These are phyloP conservation scores for Flaveria bidentis DNA, from an alignment of 129 eudicot genomes.

Conservation along the genomic window DNA sequence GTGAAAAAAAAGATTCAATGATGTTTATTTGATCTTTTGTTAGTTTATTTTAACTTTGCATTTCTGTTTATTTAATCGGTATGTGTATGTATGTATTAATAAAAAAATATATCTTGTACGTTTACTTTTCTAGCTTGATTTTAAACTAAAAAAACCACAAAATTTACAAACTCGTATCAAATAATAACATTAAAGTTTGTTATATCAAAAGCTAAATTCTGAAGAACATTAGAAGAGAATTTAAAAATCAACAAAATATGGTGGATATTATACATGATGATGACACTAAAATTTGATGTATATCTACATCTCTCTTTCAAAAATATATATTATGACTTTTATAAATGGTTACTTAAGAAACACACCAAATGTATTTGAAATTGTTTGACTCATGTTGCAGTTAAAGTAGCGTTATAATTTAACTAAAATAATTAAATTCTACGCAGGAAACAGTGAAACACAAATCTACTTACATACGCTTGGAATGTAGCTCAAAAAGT, in stretches of 20 bases:
- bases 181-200: no score
- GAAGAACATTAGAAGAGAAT: no score
- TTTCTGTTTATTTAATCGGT: no score
- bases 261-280: not conserved
- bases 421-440: not conserved
- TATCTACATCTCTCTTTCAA: not conserved
- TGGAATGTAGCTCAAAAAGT: constrained; percentile 34
- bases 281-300: not conserved
- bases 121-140: no score
- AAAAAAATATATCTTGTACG: no score
- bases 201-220: no score
- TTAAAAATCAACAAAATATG: not conserved
- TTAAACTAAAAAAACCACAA: no score
- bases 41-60: no score
- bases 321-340: not conserved
- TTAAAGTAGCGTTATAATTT: constrained; percentile 1
- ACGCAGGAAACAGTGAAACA: constrained; percentile 19
- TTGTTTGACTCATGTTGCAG: constrained; percentile 27
- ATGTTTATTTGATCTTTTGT: no score
- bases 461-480: constrained; percentile 34
- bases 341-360: constrained; percentile 23
- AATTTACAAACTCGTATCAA: no score
- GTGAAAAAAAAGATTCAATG: no score
- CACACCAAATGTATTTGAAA: constrained; percentile 30
- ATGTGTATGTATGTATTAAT: no score